phyloP scores from a whole-genome alignment of 768 basidiomycete genomes.

The Collybia sordida region DNA sequence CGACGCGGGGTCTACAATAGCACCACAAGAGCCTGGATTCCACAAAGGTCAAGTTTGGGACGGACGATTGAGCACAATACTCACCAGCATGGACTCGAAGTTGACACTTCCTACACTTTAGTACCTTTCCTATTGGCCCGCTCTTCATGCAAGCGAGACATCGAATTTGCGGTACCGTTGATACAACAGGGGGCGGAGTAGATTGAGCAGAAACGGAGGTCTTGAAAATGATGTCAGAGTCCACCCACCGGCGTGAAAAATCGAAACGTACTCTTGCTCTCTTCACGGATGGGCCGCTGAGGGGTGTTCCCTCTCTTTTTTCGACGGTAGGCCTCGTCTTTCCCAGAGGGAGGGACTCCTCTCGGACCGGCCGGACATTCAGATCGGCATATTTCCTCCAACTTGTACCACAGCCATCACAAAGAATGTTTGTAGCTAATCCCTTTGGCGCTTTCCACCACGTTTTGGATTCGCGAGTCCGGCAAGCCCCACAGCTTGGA shows the following conservation, averaged over 20 bases:
- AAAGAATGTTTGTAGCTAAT: conserved; percentile 73
- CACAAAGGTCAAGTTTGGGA: background rate
- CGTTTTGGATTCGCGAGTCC: conserved; percentile 69
- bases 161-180: conserved; percentile 58
- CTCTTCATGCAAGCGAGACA: conserved; percentile 76
- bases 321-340: conserved; percentile 49
- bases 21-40: conserved; percentile 67
- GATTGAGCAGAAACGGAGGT: conserved; percentile 51
- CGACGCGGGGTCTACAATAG: conserved; percentile 58
- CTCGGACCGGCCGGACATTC: conserved; percentile 69
- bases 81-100: conserved; percentile 80
- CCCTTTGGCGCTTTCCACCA: conserved; percentile 97
- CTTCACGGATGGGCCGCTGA: conserved; percentile 44
- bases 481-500: conserved; percentile 79
- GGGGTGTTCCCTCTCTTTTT: conserved; percentile 65
- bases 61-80: conserved; percentile 10
- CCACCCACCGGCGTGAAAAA: background rate
- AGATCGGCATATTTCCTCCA: conserved; percentile 95
- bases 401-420: conserved; percentile 81
- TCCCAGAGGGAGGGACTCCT: conserved; percentile 53
- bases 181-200: conserved; percentile 61
- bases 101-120: conserved; percentile 80
- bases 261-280: conserved; percentile 40
- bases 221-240: conserved; percentile 23
- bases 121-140: conserved; percentile 74